Percentiles rank a stretch among this genome's conserved stretches.
phyloP scores from a whole-genome alignment of 2,329 filamentous ascomycete genomes.

The Lasiodiplodia sp. region DNA sequence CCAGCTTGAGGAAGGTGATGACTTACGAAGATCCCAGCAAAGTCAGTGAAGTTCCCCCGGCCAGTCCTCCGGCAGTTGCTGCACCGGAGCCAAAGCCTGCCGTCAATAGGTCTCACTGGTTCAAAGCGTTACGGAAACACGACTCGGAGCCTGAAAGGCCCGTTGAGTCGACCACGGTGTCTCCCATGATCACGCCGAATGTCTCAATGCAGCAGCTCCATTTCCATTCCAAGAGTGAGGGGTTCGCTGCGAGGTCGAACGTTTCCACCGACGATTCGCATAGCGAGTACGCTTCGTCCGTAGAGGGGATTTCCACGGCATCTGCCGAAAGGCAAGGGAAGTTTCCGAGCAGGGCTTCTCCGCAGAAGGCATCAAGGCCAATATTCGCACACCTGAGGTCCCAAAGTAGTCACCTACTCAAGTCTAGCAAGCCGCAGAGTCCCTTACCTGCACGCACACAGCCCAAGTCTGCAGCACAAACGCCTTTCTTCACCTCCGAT shows the following conservation, averaged over 20 bases:
- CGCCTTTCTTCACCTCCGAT: neutral
- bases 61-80: neutral
- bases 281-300: neutral
- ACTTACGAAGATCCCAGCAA: slow-evolving; percentile 9
- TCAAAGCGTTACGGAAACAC: slow-evolving; percentile 9
- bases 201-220: neutral
- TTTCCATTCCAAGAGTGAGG: slow-evolving; percentile 6
- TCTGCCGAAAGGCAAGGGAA: neutral
- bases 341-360: neutral
- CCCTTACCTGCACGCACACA: neutral
- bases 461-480: neutral
- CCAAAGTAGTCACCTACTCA: slow-evolving; percentile 8
- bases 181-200: neutral
- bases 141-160: neutral
- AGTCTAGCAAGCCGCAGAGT: neutral
- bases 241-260: neutral
- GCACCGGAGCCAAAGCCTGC: slow-evolving; percentile 30
- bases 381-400: slow-evolving; percentile 17
- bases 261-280: neutral
- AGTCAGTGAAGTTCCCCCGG: neutral
- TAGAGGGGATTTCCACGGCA: neutral
- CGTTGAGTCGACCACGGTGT: neutral
- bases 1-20: slow-evolving; percentile 10
- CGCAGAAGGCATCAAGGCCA: neutral
- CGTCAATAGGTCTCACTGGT: slow-evolving; percentile 34